Conservation (phyloP, 305 asterid genomes). For the Ajuga reptans region DNA sequence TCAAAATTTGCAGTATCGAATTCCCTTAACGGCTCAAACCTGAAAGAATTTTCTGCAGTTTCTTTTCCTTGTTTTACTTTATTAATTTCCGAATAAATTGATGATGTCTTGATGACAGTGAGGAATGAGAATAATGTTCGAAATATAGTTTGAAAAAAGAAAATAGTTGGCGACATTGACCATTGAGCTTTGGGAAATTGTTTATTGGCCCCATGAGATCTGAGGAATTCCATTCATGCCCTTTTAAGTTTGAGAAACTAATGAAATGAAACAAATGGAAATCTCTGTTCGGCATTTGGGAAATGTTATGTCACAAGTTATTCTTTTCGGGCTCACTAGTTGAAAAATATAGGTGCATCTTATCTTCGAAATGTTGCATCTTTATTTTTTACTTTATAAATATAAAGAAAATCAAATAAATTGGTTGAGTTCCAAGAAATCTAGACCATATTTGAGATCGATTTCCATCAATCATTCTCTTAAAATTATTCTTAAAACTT, state of each 20-base stretch:
- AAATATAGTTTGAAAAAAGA: background rate
- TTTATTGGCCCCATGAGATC: background rate
- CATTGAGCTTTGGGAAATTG: background rate
- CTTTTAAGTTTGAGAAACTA: background rate
- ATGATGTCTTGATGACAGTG: background rate
- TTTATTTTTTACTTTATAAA: no score
- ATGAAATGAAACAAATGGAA: no score
- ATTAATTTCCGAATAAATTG: background rate
- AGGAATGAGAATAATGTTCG: constrained; percentile 3
- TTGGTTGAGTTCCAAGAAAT: no score
- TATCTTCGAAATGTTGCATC: no score
- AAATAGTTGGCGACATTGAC: background rate
- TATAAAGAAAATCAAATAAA: no score
- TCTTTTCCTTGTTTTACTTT: background rate
- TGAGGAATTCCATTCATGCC: background rate
- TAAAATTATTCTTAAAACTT: no score
- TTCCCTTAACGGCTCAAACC: background rate
- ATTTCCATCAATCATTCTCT: no score
- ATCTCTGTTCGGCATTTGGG: no score
- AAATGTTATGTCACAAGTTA: no score
- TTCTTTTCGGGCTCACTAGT: no score
- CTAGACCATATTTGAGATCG: no score
- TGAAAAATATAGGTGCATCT: no score
- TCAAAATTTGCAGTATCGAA: background rate
- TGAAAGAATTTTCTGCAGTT: background rate